Conservation (phyloP, 2,329 filamentous ascomycete species). For the Dactylonectria macrodidyma region DNA sequence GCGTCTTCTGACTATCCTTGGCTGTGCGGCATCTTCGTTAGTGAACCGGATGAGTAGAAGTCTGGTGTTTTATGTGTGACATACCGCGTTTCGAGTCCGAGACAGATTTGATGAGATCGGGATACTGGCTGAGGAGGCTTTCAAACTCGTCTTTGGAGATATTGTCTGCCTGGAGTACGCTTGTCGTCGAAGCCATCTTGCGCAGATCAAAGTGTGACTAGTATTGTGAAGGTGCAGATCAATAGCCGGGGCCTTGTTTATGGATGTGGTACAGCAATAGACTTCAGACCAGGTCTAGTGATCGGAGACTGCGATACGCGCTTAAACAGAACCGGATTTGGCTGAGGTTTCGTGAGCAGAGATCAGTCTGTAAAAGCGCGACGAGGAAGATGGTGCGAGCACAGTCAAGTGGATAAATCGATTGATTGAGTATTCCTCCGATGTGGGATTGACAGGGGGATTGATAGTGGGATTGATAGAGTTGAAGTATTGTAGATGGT, state of each 20-base stretch:
- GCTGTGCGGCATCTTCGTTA: slow-evolving; percentile 48
- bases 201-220: background rate
- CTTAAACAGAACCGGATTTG: no score
- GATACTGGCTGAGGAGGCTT: slow-evolving; percentile 55
- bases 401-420: background rate
- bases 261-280: background rate
- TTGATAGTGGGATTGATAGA: background rate
- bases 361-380: background rate
- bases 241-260: background rate
- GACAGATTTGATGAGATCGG: slow-evolving; percentile 58
- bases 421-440: slow-evolving; percentile 43
- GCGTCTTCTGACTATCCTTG: slow-evolving; percentile 65
- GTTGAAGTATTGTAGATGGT: background rate
- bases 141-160: slow-evolving; percentile 55
- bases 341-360: no score
- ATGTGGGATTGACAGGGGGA: background rate
- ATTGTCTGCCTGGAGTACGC: slow-evolving; percentile 31
- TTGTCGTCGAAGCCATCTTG: slow-evolving; percentile 36
- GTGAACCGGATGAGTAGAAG: background rate
- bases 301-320: background rate
- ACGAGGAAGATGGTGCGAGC: background rate
- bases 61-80: slow-evolving; percentile 33
- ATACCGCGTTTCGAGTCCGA: slow-evolving; percentile 63
- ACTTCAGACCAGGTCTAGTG: background rate
- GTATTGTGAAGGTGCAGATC: background rate